These are phyloP conservation scores for Eucalyptus melliodora DNA, from an alignment of 345 rosid species.

Conservation along the genomic window DNA sequence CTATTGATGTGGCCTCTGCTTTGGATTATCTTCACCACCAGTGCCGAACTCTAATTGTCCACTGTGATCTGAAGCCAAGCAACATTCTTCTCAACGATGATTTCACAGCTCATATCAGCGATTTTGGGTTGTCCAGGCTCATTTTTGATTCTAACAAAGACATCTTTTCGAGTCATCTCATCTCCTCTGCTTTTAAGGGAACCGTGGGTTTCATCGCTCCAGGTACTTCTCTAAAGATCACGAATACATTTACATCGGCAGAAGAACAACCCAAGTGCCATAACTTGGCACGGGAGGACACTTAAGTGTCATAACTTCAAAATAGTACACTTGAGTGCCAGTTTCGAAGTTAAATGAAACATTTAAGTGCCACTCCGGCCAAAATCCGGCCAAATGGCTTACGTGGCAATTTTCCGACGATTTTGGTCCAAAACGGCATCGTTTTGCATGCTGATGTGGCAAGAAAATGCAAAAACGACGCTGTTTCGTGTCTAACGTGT, in stretches of 20 bases:
- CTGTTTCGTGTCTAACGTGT: no score
- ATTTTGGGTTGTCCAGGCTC: not conserved
- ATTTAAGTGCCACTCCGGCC: no score
- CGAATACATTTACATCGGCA: not conserved
- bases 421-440: no score
- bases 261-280: no score
- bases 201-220: not conserved
- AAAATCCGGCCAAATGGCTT: no score
- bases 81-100: not conserved
- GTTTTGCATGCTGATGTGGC: no score
- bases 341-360: no score
- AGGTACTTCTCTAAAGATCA: not conserved
- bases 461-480: no score
- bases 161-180: not conserved
- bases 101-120: not conserved
- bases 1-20: not conserved
- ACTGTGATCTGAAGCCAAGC: slow-evolving; percentile 1
- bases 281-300: no score
- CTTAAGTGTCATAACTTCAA: no score
- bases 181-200: not conserved
- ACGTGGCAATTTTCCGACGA: no score
- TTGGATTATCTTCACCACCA: not conserved
- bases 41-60: not conserved
- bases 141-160: not conserved
- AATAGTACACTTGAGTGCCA: no score